Evolutionary conservation across 768 basidiomycete genomes (phyloP).

Genomic region (Xerocomus brunneocitrinus): DNA sequence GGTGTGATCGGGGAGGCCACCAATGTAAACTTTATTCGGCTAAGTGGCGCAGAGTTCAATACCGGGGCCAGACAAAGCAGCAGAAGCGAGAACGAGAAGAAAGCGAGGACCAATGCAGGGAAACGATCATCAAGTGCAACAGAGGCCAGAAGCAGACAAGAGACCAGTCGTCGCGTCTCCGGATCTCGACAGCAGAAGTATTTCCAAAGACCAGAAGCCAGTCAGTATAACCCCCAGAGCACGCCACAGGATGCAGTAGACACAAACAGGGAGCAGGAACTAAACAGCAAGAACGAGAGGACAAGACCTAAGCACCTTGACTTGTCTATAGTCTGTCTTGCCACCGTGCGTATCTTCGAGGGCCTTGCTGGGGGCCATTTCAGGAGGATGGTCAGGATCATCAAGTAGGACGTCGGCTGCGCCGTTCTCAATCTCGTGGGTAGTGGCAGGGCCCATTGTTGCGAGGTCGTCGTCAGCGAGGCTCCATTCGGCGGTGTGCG

Average conservation of each 20-base stretch:
- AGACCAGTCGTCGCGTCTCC: constrained; percentile 30
- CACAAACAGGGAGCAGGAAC: constrained; percentile 18
- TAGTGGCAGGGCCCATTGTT: constrained; percentile 43
- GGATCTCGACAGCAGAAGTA: constrained; percentile 26
- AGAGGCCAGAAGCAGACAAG: constrained; percentile 34
- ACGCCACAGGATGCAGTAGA: constrained; percentile 19
- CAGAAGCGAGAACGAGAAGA: constrained; percentile 40
- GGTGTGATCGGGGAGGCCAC: constrained; percentile 83
- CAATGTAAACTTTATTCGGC: constrained; percentile 93
- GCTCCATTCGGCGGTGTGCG: constrained; percentile 39
- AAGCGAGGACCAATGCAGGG: constrained; percentile 37
- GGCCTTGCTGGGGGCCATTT: constrained; percentile 14
- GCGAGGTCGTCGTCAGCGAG: constrained; percentile 45
- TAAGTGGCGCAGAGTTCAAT: constrained; percentile 69
- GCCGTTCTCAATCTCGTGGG: constrained; percentile 42
- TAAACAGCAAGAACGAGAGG: constrained; percentile 31
- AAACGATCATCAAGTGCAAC: constrained; percentile 16
- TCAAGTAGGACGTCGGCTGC: constrained; percentile 38
- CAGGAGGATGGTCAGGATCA: constrained; percentile 16
- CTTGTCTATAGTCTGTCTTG: constrained; percentile 56
- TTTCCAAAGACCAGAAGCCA: constrained; percentile 19
- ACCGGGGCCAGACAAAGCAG: constrained; percentile 49
- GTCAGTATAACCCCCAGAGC: constrained; percentile 8
- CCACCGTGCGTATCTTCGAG: constrained; percentile 36
- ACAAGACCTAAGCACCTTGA: constrained; percentile 84